Conservation (phyloP, 2,329 filamentous ascomycete species). For the Microdochium bolleyi region DNA sequence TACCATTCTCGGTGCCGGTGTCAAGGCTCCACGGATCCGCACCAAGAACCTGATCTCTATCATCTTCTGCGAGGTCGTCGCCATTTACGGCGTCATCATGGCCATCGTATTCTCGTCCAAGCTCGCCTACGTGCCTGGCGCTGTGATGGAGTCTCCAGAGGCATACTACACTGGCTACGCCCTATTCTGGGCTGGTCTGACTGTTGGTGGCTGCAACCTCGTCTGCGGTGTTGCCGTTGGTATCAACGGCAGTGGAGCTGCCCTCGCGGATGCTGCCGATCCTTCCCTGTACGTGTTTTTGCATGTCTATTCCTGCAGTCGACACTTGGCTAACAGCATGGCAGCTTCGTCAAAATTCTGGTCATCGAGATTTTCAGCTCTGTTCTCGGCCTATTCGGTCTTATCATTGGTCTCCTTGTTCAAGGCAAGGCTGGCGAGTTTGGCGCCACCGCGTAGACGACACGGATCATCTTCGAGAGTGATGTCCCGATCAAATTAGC, state of each 20-base stretch:
- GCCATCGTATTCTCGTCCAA: slow-evolving; percentile 96
- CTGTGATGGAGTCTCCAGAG: slow-evolving; percentile 61
- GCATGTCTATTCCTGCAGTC: slow-evolving; percentile 11
- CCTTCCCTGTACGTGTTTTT: slow-evolving; percentile 63
- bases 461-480: not conserved
- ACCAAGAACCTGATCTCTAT: slow-evolving; percentile 99
- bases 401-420: slow-evolving; percentile 88
- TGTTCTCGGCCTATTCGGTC: slow-evolving; percentile 88
- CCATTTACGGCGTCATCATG: slow-evolving; percentile 99
- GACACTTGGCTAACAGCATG: not conserved
- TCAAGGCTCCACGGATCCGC: slow-evolving; percentile 92
- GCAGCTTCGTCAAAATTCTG: slow-evolving; percentile 93
- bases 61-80: slow-evolving; percentile 99
- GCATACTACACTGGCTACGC: slow-evolving; percentile 94
- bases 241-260: slow-evolving; percentile 96
- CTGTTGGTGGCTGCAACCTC: slow-evolving; percentile 91
- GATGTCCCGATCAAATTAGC: not conserved
- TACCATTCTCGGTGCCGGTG: slow-evolving; percentile 93
- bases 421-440: slow-evolving; percentile 79
- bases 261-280: slow-evolving; percentile 91
- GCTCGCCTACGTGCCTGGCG: slow-evolving; percentile 56
- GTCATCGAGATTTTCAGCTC: slow-evolving; percentile 99
- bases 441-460: slow-evolving; percentile 19
- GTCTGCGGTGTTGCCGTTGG: slow-evolving; percentile 94
- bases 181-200: slow-evolving; percentile 91